These are phyloP conservation scores for Fusarium nodosum DNA, from an alignment of 2,329 filamentous ascomycete genomes.

Conservation along the genomic window DNA sequence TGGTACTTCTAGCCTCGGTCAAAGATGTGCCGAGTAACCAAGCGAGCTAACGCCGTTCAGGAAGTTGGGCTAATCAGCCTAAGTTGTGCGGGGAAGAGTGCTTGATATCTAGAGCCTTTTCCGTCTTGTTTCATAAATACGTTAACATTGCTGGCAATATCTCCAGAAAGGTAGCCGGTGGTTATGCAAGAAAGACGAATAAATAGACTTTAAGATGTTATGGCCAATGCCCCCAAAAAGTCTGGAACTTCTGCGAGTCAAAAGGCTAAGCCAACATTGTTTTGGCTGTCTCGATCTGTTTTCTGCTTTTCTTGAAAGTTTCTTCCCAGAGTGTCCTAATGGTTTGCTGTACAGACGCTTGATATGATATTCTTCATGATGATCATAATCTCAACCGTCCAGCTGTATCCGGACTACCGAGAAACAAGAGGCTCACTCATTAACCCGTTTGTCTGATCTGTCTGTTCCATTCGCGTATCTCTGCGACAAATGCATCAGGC, in stretches of 20 bases:
- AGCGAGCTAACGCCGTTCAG: not conserved
- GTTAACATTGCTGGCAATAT: not conserved
- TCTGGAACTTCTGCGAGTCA: not conserved
- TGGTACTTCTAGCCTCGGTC: not conserved
- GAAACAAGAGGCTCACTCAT: not conserved
- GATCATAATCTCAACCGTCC: no score
- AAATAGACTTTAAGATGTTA: no score
- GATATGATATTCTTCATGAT: no score
- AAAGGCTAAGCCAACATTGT: not conserved
- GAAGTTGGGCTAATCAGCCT: not conserved
- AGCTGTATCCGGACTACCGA: not conserved
- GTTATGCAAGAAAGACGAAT: no score
- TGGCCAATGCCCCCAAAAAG: no score
- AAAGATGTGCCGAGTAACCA: not conserved
- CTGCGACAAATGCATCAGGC: not conserved
- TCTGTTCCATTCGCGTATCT: slow-evolving; percentile 3
- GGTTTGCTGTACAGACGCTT: no score
- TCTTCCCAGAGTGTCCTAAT: no score
- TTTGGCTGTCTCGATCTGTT: not conserved
- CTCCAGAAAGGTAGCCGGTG: not conserved
- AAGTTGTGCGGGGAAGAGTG: not conserved
- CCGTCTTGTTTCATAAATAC: not conserved
- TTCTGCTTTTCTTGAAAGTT: no score
- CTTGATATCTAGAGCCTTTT: not conserved
- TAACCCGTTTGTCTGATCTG: not conserved